phyloP scores from a whole-genome alignment of 2,329 filamentous ascomycete species.

The Penicillium griseofulvum region DNA sequence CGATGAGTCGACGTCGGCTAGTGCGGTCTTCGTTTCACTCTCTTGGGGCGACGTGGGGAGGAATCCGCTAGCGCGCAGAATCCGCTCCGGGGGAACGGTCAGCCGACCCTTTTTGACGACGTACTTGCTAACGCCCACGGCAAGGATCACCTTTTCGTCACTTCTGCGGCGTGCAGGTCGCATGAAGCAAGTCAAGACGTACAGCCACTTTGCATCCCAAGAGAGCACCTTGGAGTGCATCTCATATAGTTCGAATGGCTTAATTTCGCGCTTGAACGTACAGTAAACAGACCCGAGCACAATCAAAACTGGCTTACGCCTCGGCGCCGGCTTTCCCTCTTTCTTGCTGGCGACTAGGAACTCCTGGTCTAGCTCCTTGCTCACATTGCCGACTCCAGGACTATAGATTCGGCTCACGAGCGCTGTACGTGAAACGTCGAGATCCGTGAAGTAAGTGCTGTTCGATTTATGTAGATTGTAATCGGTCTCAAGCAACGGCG shows the following conservation, averaged over 20 bases:
- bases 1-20: slow-evolving; percentile 20
- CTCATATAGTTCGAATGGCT: slow-evolving; percentile 67
- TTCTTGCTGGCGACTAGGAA: slow-evolving; percentile 51
- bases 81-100: slow-evolving; percentile 77
- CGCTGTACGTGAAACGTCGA: slow-evolving; percentile 79
- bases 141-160: slow-evolving; percentile 64
- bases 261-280: slow-evolving; percentile 71
- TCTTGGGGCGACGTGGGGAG: slow-evolving; percentile 71
- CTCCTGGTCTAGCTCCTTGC: slow-evolving; percentile 54
- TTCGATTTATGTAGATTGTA: slow-evolving; percentile 84
- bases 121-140: slow-evolving; percentile 73
- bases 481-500: slow-evolving; percentile 75
- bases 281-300: slow-evolving; percentile 72
- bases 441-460: slow-evolving; percentile 81
- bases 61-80: slow-evolving; percentile 69
- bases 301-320: slow-evolving; percentile 55
- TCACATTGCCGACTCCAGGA: slow-evolving; percentile 54
- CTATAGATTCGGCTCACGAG: slow-evolving; percentile 68
- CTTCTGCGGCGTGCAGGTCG: slow-evolving; percentile 45
- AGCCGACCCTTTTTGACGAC: slow-evolving; percentile 78
- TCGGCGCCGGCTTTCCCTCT: slow-evolving; percentile 51
- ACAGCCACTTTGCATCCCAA: slow-evolving; percentile 83
- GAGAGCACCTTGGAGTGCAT: slow-evolving; percentile 68
- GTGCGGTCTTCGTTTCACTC: slow-evolving; percentile 17
- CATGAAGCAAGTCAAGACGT: slow-evolving; percentile 72